Evolutionary conservation across 305 asterid genomes (phyloP).

Genomic region (Solanum aculeatissimum): DNA sequence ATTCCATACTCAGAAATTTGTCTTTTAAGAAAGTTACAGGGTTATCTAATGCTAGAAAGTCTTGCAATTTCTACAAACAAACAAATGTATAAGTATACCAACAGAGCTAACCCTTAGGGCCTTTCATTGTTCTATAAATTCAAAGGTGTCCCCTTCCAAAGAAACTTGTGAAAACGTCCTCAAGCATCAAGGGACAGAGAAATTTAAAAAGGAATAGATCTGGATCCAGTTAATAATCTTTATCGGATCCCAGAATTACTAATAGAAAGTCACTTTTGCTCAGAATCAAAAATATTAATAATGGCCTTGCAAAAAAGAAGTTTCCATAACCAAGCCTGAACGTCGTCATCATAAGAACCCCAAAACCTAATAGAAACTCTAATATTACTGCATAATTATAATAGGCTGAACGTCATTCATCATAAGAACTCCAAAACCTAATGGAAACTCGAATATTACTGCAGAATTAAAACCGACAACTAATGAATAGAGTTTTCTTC

Average conservation of each 20-base stretch:
- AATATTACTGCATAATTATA: background rate
- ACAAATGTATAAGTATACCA: background rate
- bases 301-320: background rate
- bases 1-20: background rate
- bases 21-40: background rate
- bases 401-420: background rate
- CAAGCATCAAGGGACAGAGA: background rate
- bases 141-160: background rate
- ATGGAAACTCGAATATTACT: background rate
- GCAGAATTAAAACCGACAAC: background rate
- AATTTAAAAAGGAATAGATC: background rate
- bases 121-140: background rate
- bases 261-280: background rate
- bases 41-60: background rate
- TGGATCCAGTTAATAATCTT: background rate
- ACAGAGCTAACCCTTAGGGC: background rate
- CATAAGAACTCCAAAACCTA: background rate
- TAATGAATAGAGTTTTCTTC: background rate
- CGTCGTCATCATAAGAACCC: background rate
- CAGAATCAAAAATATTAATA: background rate
- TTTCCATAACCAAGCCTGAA: background rate
- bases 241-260: background rate
- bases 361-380: background rate
- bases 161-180: background rate
- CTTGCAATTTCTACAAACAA: background rate